A percentile compares a stretch with the other conserved stretches of the same genome.
Conservation (phyloP, 1,139 yeast genomes). For the Schizosaccharomyces versatilis region DNA sequence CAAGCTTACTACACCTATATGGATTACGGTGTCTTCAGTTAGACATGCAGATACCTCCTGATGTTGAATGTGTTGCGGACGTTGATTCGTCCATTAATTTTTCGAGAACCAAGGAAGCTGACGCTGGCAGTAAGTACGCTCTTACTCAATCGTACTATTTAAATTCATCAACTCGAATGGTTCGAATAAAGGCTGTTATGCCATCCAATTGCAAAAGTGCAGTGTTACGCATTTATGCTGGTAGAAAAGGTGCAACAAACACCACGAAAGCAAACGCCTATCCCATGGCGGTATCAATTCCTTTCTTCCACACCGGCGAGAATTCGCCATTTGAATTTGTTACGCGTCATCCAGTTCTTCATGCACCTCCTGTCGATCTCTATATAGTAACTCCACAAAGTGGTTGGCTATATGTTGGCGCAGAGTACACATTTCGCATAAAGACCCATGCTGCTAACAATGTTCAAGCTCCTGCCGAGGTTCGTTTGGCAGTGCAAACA, state of each 20-base stretch:
- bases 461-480: background rate
- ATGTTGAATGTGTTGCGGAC: constrained; percentile 43
- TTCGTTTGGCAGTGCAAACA: background rate
- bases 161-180: constrained; percentile 35
- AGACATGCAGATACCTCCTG: constrained; percentile 46
- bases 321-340: constrained; percentile 43
- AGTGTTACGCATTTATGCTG: constrained; percentile 53
- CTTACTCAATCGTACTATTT: constrained; percentile 60
- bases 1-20: constrained; percentile 48
- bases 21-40: constrained; percentile 65
- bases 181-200: constrained; percentile 57
- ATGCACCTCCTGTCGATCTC: constrained; percentile 47
- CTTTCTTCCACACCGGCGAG: constrained; percentile 52
- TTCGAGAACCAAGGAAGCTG: constrained; percentile 10
- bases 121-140: constrained; percentile 24
- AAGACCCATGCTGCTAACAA: background rate
- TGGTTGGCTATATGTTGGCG: constrained; percentile 32
- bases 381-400: constrained; percentile 74
- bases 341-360: constrained; percentile 48
- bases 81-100: constrained; percentile 21
- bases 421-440: constrained; percentile 34
- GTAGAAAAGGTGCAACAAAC: constrained; percentile 39
- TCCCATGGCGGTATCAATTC: constrained; percentile 54
- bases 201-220: constrained; percentile 53
- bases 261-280: constrained; percentile 31